Base-by-base conservation (phyloP, 805 yeast genomes). In the Starmerella tilneyi region DNA sequence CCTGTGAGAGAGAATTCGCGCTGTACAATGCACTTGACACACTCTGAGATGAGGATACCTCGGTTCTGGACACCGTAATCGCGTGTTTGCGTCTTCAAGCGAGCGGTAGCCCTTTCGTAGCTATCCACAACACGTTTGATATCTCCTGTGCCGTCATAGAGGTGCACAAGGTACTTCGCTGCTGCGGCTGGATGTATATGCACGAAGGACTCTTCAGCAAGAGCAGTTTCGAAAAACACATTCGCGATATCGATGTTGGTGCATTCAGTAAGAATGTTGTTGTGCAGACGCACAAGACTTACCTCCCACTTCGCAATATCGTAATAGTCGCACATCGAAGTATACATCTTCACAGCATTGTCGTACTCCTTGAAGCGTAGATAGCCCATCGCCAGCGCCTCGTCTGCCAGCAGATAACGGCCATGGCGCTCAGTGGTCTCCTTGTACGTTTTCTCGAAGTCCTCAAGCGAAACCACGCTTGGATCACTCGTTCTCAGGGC, bases 121-220 rank as follows among this genome's bases (percentile, higher is more conserved):
- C 44, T 41, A 13, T 42, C 47, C n/a, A 52, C 44, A 3, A 48
- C 45, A 8, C 29, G 37, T 4, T 45, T 43, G 9, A 41, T 13
- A 30, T 52, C 52, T 4, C 35, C 32, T 13, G 51, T 42, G 21
- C 34, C 32, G 13, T 24, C 32, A 44, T 43, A 50, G 22, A 41
- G 30, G 12, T 40, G 47, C 24, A 34, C 37, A 5, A 55, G n/a
- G 38, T 48, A 56, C n/a, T 41, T 32, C 6, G 56, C 48, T 4
- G 49, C 56, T 5, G 60, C 55, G n/a, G 52, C 42, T 26, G 60
- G 60, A 32, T 56, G 60, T 34, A 56, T 46, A 17, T 30, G 41
- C 9, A 55, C 34, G 27, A 46, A 51, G 26, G 44, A 16, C 24
- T 46, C 50, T 9, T 40, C 35, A 16, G 44, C 17, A 3, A 44